Evolutionary conservation across 441 rosid species (phyloP).

Genomic region (Hypseocharis bilobata): DNA sequence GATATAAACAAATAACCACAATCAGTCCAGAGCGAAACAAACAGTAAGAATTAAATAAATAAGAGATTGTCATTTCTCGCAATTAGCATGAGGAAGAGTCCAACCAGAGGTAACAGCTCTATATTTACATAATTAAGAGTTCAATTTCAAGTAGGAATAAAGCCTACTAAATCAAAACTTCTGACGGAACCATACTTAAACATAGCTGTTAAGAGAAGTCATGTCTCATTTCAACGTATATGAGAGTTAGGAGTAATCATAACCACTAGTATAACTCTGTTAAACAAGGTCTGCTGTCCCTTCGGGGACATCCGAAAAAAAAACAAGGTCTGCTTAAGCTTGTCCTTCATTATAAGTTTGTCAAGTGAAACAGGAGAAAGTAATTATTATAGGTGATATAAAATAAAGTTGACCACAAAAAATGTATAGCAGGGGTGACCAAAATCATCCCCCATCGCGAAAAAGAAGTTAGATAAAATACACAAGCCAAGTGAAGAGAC

Average conservation of each 20-base stretch:
- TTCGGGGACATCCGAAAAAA: too few species aligned
- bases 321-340: too few species aligned
- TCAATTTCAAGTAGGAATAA: neutral
- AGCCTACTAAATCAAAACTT: neutral
- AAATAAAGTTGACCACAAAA: neutral
- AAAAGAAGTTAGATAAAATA: too few species aligned
- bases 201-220: neutral
- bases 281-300: too few species aligned
- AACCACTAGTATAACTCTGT: neutral
- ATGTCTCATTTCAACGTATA: too few species aligned
- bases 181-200: neutral
- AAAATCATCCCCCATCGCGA: too few species aligned
- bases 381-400: too few species aligned
- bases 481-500: too few species aligned
- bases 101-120: neutral
- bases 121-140: neutral
- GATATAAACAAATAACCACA: too few species aligned
- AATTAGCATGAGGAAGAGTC: neutral
- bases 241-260: too few species aligned
- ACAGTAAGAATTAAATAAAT: neutral
- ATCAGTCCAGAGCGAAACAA: neutral
- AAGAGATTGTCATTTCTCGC: slow-evolving; percentile 1
- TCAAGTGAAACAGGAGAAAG: too few species aligned
- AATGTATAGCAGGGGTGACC: neutral
- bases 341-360: too few species aligned